phyloP scores from a whole-genome alignment of 768 basidiomycete species.

The Filobasidium floriforme region DNA sequence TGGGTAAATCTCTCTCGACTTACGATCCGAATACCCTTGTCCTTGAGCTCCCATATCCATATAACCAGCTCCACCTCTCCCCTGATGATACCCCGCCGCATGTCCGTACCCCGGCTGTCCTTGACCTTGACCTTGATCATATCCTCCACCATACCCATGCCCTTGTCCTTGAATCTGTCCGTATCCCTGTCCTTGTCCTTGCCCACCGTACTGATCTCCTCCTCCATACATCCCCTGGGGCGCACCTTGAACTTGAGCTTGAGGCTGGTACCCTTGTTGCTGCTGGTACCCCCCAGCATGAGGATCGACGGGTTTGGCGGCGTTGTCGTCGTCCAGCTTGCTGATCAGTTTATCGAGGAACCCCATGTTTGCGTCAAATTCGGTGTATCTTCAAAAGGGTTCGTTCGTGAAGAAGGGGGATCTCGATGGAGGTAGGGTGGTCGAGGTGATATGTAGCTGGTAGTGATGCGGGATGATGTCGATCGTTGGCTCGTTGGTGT shows the following conservation, averaged over 20 bases:
- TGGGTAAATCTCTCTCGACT: no score
- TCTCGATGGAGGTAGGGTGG: no score
- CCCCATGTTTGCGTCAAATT: not conserved
- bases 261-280: not conserved
- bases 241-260: not conserved
- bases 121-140: not conserved
- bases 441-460: no score
- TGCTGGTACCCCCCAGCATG: not conserved
- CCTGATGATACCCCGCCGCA: not conserved
- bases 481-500: no score
- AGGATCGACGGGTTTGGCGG: not conserved
- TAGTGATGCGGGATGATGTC: no score
- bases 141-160: not conserved
- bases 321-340: not conserved
- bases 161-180: not conserved
- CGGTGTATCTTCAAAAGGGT: no score
- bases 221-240: not conserved
- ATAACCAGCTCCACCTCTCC: not conserved
- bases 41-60: not conserved
- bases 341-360: slow-evolving; percentile 4
- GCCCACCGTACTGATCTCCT: not conserved
- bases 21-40: not conserved
- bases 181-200: not conserved
- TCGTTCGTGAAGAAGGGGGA: no score
- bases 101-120: not conserved